phyloP scores from a whole-genome alignment of 2,329 filamentous ascomycete species.

The Ophiocordyceps polyrhachis-furcata region DNA sequence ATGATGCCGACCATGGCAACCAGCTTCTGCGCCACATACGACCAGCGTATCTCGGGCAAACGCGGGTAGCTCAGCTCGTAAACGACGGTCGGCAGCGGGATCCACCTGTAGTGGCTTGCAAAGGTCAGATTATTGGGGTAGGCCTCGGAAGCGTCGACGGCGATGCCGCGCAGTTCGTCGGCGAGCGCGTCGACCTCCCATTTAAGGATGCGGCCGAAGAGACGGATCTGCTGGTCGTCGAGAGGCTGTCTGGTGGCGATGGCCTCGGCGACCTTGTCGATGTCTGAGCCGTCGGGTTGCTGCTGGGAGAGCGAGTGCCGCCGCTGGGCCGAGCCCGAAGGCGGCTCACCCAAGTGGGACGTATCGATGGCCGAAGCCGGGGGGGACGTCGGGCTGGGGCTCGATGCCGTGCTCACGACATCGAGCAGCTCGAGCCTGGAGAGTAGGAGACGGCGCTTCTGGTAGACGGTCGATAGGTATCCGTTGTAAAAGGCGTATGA shows the following conservation, averaged over 20 bases:
- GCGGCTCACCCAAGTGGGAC: slow-evolving; percentile 22
- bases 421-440: slow-evolving; percentile 38
- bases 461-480: slow-evolving; percentile 43
- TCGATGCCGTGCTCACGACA: slow-evolving; percentile 24
- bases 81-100: slow-evolving; percentile 55
- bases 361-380: slow-evolving; percentile 23
- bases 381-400: slow-evolving; percentile 23
- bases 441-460: slow-evolving; percentile 25
- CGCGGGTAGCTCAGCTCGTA: slow-evolving; percentile 67
- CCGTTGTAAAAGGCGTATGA: slow-evolving; percentile 67
- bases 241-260: slow-evolving; percentile 43
- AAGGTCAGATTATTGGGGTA: slow-evolving; percentile 55
- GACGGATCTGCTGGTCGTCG: slow-evolving; percentile 38
- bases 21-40: slow-evolving; percentile 55
- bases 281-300: slow-evolving; percentile 24
- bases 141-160: slow-evolving; percentile 24
- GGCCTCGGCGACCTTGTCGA: slow-evolving; percentile 40
- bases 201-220: slow-evolving; percentile 47
- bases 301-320: slow-evolving; percentile 18
- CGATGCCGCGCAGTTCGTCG: slow-evolving; percentile 47
- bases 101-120: slow-evolving; percentile 50
- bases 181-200: slow-evolving; percentile 46
- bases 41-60: slow-evolving; percentile 49
- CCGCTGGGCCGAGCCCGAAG: slow-evolving; percentile 22
- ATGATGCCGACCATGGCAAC: slow-evolving; percentile 53